Evolutionary conservation across 495 filamentous ascomycete species (phyloP), one percentile per base, ranked within the genome.

Genomic region (Tuber aestivum): DNA sequence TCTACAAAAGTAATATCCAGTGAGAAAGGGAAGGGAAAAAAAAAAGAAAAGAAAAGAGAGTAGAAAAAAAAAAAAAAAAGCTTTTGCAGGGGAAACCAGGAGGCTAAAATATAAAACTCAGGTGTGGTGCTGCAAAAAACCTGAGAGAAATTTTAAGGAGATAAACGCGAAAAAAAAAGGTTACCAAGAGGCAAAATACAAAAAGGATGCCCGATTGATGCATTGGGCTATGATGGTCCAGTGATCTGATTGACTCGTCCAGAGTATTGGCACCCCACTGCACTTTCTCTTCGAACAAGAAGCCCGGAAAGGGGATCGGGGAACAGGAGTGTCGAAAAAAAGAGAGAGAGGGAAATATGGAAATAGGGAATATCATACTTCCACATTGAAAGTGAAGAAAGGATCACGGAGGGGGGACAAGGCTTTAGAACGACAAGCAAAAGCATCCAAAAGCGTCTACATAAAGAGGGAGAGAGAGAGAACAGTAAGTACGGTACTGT

Each of bases 191-290:
- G 72, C 76, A 79, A 79, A 77, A 79, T 79, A 48, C 45, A 48
- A 23, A 23, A 56, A 78, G 77, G 77, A 75, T 78, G 77, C 68
- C 77, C 78, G 77, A 79, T 79, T 32, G 79, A 79, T 72, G 78
- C 72, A 72, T 75, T 79, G 76, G 76, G 48, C 73, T 70, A 41
- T n/a, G 74, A 75, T 82, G 80, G 75, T 76, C 82, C 77, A 74
- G 75, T 81, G 82, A 84, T 83, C 82, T 78, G 76, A 81, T 83
- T 83, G 82, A 82, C 83, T 81, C 75, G 81, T 82, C 82, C 80
- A 81, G 80, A 70, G 75, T 76, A 77, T 38, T 74, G 70, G 69
- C 21, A 77, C n/a, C 77, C 82, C 77, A 84, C 73, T 83, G 77
- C 77, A 72, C 77, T n/a, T 75, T 71, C 76, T 37, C 65, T 41